Evolutionary conservation across 768 basidiomycete species (phyloP).

Genomic region (Pisolithus tinctorius): DNA sequence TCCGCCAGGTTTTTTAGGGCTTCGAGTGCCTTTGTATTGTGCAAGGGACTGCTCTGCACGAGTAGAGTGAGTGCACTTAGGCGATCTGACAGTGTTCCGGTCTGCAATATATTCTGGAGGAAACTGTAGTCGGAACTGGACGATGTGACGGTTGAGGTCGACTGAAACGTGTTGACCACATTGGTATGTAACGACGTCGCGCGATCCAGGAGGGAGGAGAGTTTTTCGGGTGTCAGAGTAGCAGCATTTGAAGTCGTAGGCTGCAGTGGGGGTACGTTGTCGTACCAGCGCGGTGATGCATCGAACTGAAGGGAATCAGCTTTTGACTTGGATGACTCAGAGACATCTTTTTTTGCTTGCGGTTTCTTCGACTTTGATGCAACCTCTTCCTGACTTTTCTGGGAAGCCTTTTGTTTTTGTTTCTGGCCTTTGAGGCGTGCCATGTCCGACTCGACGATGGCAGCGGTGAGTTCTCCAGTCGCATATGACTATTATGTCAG

Average conservation of each 20-base stretch:
- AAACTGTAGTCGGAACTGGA: constrained; percentile 73
- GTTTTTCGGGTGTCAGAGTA: constrained; percentile 35
- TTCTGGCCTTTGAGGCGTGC: constrained; percentile 5
- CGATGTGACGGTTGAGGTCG: constrained; percentile 37
- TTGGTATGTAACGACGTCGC: constrained; percentile 42
- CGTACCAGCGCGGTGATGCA: constrained; percentile 50
- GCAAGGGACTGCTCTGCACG: constrained; percentile 82
- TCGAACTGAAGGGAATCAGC: constrained; percentile 17
- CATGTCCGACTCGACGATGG: background rate
- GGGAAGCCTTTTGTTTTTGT: constrained; percentile 8
- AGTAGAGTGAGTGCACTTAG: constrained; percentile 86
- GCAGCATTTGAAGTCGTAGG: constrained; percentile 11
- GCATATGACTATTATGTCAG: no score
- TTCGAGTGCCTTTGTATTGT: constrained; percentile 78
- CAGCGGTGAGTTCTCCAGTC: no score
- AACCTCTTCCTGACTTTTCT: background rate
- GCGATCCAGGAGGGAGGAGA: constrained; percentile 38
- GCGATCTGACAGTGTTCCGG: constrained; percentile 88
- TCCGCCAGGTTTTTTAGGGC: constrained; percentile 71
- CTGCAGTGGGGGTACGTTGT: constrained; percentile 16
- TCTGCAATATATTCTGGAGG: constrained; percentile 75
- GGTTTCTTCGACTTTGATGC: background rate
- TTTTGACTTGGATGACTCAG: background rate
- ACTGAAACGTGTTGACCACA: constrained; percentile 41
- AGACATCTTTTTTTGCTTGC: background rate